A percentile compares a stretch with the other conserved stretches of the same genome.
phyloP scores from a whole-genome alignment of 2,329 filamentous ascomycete genomes.

The Pseudofabraea citricarpa region DNA sequence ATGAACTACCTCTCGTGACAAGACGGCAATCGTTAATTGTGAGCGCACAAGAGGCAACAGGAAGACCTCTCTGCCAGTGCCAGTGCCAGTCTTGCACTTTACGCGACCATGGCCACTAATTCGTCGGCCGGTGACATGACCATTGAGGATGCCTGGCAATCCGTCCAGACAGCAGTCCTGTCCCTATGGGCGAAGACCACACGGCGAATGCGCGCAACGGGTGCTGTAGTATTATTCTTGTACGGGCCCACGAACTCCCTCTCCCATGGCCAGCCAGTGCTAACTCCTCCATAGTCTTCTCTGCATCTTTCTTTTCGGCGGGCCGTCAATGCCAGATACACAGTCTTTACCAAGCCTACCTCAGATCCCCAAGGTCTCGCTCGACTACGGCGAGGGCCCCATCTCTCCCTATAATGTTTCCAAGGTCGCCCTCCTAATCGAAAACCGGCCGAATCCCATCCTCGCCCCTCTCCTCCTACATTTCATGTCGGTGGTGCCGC shows the following conservation, averaged over 20 bases:
- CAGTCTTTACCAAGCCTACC: slow-evolving; percentile 1
- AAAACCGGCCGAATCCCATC: slow-evolving; percentile 43
- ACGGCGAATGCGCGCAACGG: slow-evolving; percentile 21
- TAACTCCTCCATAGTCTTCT: slow-evolving; percentile 13
- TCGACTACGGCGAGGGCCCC: slow-evolving; percentile 14
- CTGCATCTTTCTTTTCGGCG: slow-evolving; percentile 15
- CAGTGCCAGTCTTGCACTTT: too few species aligned
- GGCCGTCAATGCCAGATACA: slow-evolving; percentile 13
- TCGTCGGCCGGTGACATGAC: slow-evolving; percentile 19
- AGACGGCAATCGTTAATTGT: too few species aligned
- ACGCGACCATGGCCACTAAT: slow-evolving; percentile 19
- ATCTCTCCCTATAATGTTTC: slow-evolving; percentile 18
- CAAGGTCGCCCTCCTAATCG: slow-evolving; percentile 48
- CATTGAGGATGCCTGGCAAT: slow-evolving; percentile 25
- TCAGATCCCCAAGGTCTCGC: slow-evolving; percentile 15
- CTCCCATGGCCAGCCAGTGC: neutral
- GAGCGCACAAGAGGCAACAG: too few species aligned
- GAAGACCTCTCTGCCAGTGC: too few species aligned
- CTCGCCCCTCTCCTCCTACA: slow-evolving; percentile 50
- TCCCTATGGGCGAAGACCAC: slow-evolving; percentile 25
- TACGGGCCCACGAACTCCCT: slow-evolving; percentile 8
- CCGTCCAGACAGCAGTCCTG: slow-evolving; percentile 13
- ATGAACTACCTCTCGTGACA: too few species aligned
- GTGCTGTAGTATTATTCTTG: slow-evolving; percentile 20
- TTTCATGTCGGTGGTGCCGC: slow-evolving; percentile 51